Evolutionary conservation across 306 rosid genomes (phyloP), one percentile per base, ranked within the genome.

Genomic region (Pterocarpus santalinus): DNA sequence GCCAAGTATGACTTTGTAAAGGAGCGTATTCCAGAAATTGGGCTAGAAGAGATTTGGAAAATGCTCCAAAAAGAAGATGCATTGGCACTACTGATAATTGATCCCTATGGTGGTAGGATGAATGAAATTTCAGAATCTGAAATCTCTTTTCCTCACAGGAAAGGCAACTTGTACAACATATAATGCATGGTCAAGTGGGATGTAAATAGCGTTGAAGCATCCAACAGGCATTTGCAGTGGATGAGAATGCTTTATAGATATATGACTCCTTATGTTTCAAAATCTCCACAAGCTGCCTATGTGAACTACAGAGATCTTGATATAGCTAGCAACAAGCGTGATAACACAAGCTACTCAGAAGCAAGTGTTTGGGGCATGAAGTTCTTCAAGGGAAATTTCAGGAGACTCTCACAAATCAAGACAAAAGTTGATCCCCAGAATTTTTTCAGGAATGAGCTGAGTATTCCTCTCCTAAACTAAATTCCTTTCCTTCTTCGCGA

Each of bases 61-160:
- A 85, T 65, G 87, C 79, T 92, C 34, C 66, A 57, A 66, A 57
- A 86, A 58, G 93, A 86, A 35, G 83, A 88, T 12, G 8, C 33
- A 3, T 0, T 46, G 15, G 76, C 82, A 14, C 5, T 61, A 11
- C 46, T 91, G 43, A 85, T 88, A 61, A 36, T 86, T 80, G 86
- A 88, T 8, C 94, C 94, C 8, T 80, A 5, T 56, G 97, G 97
- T 1, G 90, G 91, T 2, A 86, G 22, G 65, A 90, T 90, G 94
- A 73, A 15, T 73, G 83, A 87, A 77, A 88, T 90, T 61, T 60
- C 83, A 41, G 89, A 85, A 14, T 62, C 69, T 13, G 80, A 83
- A 38, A 81, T 72, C 61, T 87, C 94, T 7, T 91, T 91, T 72
- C 91, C 94, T n/a, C 91, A 91, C 43, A 85, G 91, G 55, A 80